Conservation (phyloP, 495 filamentous ascomycete genomes). For the Chaetomium fimeti region DNA sequence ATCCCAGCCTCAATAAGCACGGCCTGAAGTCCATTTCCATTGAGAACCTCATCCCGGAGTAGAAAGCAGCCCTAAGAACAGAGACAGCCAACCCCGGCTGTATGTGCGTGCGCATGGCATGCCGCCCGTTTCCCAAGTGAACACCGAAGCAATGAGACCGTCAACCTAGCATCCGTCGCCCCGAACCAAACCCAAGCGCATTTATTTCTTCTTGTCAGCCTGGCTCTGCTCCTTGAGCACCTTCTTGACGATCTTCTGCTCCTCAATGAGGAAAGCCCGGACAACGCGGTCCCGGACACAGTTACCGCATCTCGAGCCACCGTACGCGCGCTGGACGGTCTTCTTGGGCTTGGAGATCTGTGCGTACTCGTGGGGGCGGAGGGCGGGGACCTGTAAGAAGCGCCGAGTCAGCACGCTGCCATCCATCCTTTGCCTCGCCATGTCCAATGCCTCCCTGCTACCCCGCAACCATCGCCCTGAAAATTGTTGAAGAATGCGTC, state of each 20-base stretch:
- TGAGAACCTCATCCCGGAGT: constrained; percentile 42
- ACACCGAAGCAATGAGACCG: constrained; percentile 54
- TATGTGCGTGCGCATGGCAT: constrained; percentile 44
- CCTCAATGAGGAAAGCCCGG: constrained; percentile 97
- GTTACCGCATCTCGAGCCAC: constrained; percentile 95
- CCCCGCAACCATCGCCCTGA: not conserved
- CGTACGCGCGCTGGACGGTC: constrained; percentile 97
- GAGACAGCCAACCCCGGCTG: constrained; percentile 43
- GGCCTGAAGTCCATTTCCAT: constrained; percentile 42
- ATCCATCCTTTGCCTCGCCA: not conserved
- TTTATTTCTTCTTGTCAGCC: constrained; percentile 76
- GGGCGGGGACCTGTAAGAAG: constrained; percentile 76
- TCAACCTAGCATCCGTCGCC: constrained; percentile 35
- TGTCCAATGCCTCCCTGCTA: not conserved
- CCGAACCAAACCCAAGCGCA: constrained; percentile 29
- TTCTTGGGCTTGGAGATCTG: constrained; percentile 96
- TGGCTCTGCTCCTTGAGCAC: constrained; percentile 80
- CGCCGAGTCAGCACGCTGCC: constrained; percentile 15
- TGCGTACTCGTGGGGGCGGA: constrained; percentile 95
- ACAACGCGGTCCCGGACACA: constrained; percentile 98
- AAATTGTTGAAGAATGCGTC: not conserved
- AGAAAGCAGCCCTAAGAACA: constrained; percentile 52
- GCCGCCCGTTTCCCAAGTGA: constrained; percentile 50
- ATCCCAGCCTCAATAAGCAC: constrained; percentile 24
- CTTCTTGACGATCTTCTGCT: constrained; percentile 99